A percentile compares a stretch with the other conserved stretches of the same genome.
phyloP scores from a whole-genome alignment of 2,329 filamentous ascomycete species.

The Amauroascus verrucosus region DNA sequence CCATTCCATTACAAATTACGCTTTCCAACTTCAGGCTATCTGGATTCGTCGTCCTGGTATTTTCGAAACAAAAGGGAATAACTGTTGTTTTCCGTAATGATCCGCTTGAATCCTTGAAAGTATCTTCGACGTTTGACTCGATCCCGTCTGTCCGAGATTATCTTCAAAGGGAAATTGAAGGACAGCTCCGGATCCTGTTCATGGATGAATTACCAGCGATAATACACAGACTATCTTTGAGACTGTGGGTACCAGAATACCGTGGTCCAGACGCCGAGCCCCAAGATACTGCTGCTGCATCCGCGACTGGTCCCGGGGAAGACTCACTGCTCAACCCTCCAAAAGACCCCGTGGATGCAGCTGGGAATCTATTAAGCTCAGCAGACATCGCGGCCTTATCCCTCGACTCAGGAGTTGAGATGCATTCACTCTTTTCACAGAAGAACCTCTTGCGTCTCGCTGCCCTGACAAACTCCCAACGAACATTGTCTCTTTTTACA shows the following conservation, averaged over 20 bases:
- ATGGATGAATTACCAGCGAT: slow-evolving; percentile 98
- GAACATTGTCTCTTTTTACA: slow-evolving; percentile 83
- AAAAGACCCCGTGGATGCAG: slow-evolving; percentile 68
- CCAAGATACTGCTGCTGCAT: slow-evolving; percentile 29
- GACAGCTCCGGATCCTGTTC: slow-evolving; percentile 80
- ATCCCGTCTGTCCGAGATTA: slow-evolving; percentile 98
- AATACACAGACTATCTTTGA: slow-evolving; percentile 81
- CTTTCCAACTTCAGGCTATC: slow-evolving; percentile 91
- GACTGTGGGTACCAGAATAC: slow-evolving; percentile 83
- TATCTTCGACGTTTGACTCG: slow-evolving; percentile 96
- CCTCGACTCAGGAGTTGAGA: slow-evolving; percentile 67
- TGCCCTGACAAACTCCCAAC: slow-evolving; percentile 74
- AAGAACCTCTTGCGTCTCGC: slow-evolving; percentile 82
- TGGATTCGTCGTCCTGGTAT: slow-evolving; percentile 94
- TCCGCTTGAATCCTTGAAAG: slow-evolving; percentile 91
- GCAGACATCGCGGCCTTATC: slow-evolving; percentile 66
- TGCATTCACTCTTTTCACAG: slow-evolving; percentile 85
- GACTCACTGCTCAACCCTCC: slow-evolving; percentile 76
- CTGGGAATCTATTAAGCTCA: slow-evolving; percentile 65
- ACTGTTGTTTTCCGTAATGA: slow-evolving; percentile 97
- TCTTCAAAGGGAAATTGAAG: slow-evolving; percentile 89
- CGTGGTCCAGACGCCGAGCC: slow-evolving; percentile 43
- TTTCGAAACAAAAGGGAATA: slow-evolving; percentile 92
- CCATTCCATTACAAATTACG: slow-evolving; percentile 95
- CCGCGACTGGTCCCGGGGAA: slow-evolving; percentile 51